phyloP scores from a whole-genome alignment of 345 rosid genomes.

The Citrus australasica region DNA sequence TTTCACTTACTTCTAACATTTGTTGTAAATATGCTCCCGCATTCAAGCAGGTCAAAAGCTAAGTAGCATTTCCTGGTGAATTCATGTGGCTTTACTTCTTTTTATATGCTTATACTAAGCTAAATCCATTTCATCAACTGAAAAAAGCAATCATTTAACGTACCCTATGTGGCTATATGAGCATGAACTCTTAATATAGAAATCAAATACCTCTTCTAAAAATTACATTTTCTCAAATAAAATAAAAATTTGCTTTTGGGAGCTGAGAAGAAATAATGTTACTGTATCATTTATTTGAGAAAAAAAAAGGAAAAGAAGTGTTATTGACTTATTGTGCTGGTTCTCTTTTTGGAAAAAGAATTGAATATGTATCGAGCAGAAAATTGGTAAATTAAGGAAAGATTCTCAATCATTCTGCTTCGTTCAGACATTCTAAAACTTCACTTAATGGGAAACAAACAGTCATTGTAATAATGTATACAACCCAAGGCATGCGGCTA shows the following conservation, averaged over 20 bases:
- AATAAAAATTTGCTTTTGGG: conserved; percentile 2
- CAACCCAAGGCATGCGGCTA: not conserved
- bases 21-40: not conserved
- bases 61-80: not conserved
- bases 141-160: no score
- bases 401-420: conserved; percentile 21
- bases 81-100: no score
- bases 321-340: not conserved
- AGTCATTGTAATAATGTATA: not conserved
- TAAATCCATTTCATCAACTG: no score
- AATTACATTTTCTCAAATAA: not conserved
- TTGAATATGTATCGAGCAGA: conserved; percentile 6
- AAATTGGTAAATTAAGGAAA: conserved; percentile 19
- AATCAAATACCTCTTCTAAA: not conserved
- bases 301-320: not conserved
- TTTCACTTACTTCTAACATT: no score
- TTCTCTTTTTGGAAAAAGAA: conserved; percentile 3
- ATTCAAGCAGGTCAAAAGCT: not conserved
- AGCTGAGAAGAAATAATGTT: conserved; percentile 12
- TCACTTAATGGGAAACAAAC: conserved; percentile 5
- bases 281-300: no score
- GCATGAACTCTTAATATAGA: not conserved
- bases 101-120: no score
- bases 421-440: conserved; percentile 4
- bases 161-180: not conserved